These are phyloP conservation scores for Tricholoma furcatifolium DNA, from an alignment of 768 basidiomycete genomes.

Conservation along the genomic window DNA sequence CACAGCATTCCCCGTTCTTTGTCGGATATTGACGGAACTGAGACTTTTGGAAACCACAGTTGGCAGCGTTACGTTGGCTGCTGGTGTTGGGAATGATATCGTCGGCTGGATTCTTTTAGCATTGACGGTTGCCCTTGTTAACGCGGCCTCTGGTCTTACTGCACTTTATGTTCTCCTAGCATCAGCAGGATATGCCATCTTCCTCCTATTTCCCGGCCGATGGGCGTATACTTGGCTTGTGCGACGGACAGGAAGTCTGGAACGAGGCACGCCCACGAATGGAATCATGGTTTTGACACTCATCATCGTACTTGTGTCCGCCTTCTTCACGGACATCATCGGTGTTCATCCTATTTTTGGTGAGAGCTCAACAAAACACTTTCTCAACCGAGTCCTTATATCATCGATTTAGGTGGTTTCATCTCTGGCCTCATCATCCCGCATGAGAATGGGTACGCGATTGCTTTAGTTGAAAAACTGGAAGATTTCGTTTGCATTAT, in stretches of 20 bases:
- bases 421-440: conserved; percentile 83
- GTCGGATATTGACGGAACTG: conserved; percentile 80
- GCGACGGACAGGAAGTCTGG: conserved; percentile 65
- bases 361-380: conserved; percentile 19
- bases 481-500: conserved; percentile 81
- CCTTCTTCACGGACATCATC: conserved; percentile 85
- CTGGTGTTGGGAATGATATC: conserved; percentile 77
- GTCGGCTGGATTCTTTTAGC: conserved; percentile 83
- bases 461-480: conserved; percentile 77
- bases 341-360: conserved; percentile 71
- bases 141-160: conserved; percentile 66
- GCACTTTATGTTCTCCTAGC: conserved; percentile 80
- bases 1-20: conserved; percentile 81
- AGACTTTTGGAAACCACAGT: conserved; percentile 83
- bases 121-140: conserved; percentile 78
- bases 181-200: conserved; percentile 58
- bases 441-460: conserved; percentile 77
- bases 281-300: conserved; percentile 78
- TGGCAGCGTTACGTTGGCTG: conserved; percentile 77
- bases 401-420: conserved; percentile 61
- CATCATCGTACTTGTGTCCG: conserved; percentile 70
- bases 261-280: conserved; percentile 66
- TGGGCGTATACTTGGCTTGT: conserved; percentile 68
- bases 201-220: conserved; percentile 64
- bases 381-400: conserved; percentile 2